phyloP scores from a whole-genome alignment of 495 filamentous ascomycete genomes.

The Parachaetomium inaequale region DNA sequence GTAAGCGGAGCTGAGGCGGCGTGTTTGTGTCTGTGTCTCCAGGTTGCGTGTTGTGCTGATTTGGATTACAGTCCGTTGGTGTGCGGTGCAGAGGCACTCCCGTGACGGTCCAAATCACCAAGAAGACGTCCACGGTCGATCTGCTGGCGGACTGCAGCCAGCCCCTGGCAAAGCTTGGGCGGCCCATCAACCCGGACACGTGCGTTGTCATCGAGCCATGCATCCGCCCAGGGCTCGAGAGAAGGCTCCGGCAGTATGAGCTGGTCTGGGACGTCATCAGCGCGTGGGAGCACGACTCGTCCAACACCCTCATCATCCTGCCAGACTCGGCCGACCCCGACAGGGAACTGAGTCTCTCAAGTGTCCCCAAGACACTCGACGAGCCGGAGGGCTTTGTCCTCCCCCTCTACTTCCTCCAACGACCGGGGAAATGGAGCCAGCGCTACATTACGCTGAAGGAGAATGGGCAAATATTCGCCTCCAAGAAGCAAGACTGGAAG shows the following conservation, averaged over 20 bases:
- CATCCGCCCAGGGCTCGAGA: constrained; percentile 69
- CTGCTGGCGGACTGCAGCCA: constrained; percentile 59
- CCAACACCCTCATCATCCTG: constrained; percentile 62
- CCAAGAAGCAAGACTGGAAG: constrained; percentile 61
- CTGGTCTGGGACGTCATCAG: constrained; percentile 83
- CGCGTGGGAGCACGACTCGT: constrained; percentile 78
- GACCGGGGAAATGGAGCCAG: constrained; percentile 81
- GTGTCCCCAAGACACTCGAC: constrained; percentile 57
- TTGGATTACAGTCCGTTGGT: constrained; percentile 21
- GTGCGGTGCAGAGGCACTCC: constrained; percentile 63
- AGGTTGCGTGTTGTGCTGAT: constrained; percentile 46
- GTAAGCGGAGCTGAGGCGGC: constrained; percentile 38
- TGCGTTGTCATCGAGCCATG: constrained; percentile 76
- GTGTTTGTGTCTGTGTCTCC: constrained; percentile 6
- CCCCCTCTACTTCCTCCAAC: constrained; percentile 75
- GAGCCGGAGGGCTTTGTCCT: constrained; percentile 54
- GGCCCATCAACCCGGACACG: constrained; percentile 55
- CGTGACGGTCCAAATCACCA: constrained; percentile 62
- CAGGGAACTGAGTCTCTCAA: constrained; percentile 45
- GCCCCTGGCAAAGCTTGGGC: constrained; percentile 39
- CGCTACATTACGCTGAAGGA: constrained; percentile 68
- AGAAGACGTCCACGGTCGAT: constrained; percentile 70
- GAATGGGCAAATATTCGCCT: constrained; percentile 69
- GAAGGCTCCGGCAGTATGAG: constrained; percentile 83
- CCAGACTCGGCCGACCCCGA: constrained; percentile 36